These are phyloP conservation scores for Candida dajiaensis DNA, from an alignment of 805 yeast species.

Conservation along the genomic window DNA sequence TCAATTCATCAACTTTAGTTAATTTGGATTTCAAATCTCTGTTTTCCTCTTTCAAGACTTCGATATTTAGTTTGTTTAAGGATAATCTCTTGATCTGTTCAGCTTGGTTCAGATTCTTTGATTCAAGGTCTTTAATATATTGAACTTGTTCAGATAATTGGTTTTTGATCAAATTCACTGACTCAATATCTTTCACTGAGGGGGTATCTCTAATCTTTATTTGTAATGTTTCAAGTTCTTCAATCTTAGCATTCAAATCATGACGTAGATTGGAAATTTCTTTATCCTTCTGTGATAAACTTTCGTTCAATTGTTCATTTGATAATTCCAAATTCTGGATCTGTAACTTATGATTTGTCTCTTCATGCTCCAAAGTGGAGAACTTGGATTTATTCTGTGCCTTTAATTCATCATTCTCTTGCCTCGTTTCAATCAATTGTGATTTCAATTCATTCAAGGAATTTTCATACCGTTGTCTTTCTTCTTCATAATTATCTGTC, in stretches of 20 bases:
- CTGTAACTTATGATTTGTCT: background rate
- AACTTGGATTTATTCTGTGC: background rate
- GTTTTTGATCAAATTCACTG: slow-evolving; percentile 25
- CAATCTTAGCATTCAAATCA: slow-evolving; percentile 14
- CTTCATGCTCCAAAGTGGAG: background rate
- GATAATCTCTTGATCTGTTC: slow-evolving; percentile 45
- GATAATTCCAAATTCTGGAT: background rate
- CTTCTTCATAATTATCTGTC: slow-evolving; percentile 19
- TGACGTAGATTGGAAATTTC: background rate
- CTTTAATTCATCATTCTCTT: slow-evolving; percentile 4
- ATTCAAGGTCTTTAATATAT: slow-evolving; percentile 42
- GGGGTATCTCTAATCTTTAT: slow-evolving; percentile 31
- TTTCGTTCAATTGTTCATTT: background rate
- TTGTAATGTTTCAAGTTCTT: slow-evolving; percentile 23
- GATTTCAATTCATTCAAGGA: slow-evolving; percentile 13
- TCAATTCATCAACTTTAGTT: slow-evolving; percentile 32
- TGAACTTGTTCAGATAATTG: slow-evolving; percentile 37
- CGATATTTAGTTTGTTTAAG: slow-evolving; percentile 39
- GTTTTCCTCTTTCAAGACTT: slow-evolving; percentile 53
- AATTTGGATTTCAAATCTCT: slow-evolving; percentile 34
- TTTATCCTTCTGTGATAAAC: background rate
- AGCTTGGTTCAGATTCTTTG: slow-evolving; percentile 45
- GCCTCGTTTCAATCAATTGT: slow-evolving; percentile 11
- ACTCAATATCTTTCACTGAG: slow-evolving; percentile 31
- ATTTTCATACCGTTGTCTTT: slow-evolving; percentile 21